These are phyloP conservation scores for Talaromyces sp. DNA, from an alignment of 2,329 filamentous ascomycete species.

Conservation along the genomic window DNA sequence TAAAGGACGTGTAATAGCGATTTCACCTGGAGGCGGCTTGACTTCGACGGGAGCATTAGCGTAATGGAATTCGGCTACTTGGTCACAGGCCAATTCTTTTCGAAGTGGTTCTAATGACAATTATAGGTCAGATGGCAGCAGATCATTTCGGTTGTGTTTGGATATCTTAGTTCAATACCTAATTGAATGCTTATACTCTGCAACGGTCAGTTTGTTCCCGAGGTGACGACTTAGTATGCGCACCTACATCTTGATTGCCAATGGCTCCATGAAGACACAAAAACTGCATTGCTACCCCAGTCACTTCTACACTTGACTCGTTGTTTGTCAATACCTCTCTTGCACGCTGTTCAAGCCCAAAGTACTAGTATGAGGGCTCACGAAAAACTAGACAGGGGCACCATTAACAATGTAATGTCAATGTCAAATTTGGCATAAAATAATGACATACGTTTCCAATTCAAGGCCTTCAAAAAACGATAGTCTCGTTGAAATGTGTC, in stretches of 20 bases:
- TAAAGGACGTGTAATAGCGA: constrained; percentile 12
- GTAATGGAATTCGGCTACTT: constrained; percentile 2
- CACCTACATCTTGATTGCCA: constrained; percentile 21
- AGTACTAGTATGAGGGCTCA: no score
- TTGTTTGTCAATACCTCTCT: background rate
- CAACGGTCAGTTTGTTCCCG: background rate
- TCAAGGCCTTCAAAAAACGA: no score
- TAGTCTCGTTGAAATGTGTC: no score
- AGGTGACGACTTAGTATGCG: background rate
- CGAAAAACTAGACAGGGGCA: no score
- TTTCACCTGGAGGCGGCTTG: constrained; percentile 14
- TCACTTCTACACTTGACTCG: background rate
- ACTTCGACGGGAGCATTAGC: constrained; percentile 4
- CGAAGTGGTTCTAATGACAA: background rate
- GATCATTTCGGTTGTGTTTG: background rate
- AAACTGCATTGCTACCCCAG: constrained; percentile 17
- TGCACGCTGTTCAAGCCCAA: no score
- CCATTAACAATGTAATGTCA: background rate
- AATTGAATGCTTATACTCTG: constrained; percentile 7
- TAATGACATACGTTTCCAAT: no score
- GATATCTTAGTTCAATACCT: background rate
- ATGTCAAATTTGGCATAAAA: no score
- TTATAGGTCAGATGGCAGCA: background rate
- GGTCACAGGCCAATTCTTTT: constrained; percentile 4
- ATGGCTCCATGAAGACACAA: constrained; percentile 24